Evolutionary conservation across 2,329 filamentous ascomycete species (phyloP).

Genomic region (Pyrenophora tritici-repentis): DNA sequence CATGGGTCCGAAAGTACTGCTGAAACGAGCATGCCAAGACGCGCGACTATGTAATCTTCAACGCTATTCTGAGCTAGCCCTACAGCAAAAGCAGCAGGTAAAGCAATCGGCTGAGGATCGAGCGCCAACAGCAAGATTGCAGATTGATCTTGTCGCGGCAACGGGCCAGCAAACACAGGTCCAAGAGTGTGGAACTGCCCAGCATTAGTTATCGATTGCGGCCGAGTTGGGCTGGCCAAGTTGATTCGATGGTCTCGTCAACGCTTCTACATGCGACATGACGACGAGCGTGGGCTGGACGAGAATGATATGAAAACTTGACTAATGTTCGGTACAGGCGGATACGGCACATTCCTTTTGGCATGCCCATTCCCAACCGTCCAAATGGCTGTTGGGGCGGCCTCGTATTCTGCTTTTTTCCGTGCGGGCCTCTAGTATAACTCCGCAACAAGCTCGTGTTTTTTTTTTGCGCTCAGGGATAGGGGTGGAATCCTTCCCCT

Average conservation of each 20-base stretch:
- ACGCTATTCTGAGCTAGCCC: conserved; percentile 1
- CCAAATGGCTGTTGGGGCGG: conserved; percentile 17
- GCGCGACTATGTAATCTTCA: conserved; percentile 1
- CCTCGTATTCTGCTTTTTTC: conserved; percentile 10
- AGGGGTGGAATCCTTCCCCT: neutral
- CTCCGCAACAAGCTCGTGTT: conserved; percentile 27
- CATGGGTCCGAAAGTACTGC: neutral
- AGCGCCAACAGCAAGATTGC: neutral
- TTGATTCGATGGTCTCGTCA: conserved; percentile 3
- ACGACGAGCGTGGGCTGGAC: conserved; percentile 18
- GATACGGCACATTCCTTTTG: conserved; percentile 3
- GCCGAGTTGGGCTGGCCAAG: conserved; percentile 12
- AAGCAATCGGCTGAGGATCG: too few relatives aligned
- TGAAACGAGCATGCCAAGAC: neutral
- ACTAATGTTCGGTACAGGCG: conserved; percentile 5
- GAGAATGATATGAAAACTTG: conserved; percentile 12
- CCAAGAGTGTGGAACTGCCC: conserved; percentile 13
- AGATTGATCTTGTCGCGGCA: conserved; percentile 1
- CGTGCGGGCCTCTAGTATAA: conserved; percentile 18
- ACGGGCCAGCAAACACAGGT: conserved; percentile 10
- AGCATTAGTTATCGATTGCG: conserved; percentile 30
- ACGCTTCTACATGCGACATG: conserved; percentile 13
- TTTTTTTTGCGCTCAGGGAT: conserved; percentile 20
- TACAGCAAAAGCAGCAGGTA: neutral
- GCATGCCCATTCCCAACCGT: neutral